A percentile compares a stretch with the other conserved stretches of the same genome.
phyloP scores from a whole-genome alignment of 2,329 filamentous ascomycete genomes.

The Talaromyces rugulosus region DNA sequence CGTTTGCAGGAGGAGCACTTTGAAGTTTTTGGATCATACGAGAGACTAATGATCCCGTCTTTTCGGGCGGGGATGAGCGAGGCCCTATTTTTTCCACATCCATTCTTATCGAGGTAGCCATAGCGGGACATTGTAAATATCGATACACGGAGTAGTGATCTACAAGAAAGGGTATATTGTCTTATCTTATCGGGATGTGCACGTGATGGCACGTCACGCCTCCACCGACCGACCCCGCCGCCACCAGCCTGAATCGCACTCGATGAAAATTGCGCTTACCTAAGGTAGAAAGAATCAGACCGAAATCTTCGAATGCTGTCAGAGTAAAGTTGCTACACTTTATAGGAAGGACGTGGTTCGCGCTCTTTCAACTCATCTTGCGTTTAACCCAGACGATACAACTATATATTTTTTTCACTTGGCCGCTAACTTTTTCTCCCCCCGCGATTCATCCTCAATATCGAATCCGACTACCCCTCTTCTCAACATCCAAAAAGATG shows the following conservation, averaged over 20 bases:
- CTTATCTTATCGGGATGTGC: neutral
- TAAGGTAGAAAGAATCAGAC: slow-evolving; percentile 1
- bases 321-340: neutral
- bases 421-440: neutral
- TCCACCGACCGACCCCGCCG: neutral
- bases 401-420: neutral
- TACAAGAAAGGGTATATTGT: too few species aligned
- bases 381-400: neutral
- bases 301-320: neutral
- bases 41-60: too few species aligned
- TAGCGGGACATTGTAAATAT: too few species aligned
- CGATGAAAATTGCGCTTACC: neutral
- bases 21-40: too few species aligned
- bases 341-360: neutral
- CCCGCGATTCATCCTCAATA: neutral
- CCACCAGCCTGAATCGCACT: neutral
- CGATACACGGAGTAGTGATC: too few species aligned
- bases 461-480: slow-evolving; percentile 4
- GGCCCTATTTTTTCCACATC: too few species aligned
- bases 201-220: slow-evolving; percentile 2
- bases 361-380: neutral
- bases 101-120: too few species aligned
- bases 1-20: too few species aligned
- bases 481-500: slow-evolving; percentile 13
- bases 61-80: too few species aligned